A percentile compares a stretch with the other conserved stretches of the same genome.
Evolutionary conservation across 768 basidiomycete genomes (phyloP).

Genomic region (Leccinum boreale): DNA sequence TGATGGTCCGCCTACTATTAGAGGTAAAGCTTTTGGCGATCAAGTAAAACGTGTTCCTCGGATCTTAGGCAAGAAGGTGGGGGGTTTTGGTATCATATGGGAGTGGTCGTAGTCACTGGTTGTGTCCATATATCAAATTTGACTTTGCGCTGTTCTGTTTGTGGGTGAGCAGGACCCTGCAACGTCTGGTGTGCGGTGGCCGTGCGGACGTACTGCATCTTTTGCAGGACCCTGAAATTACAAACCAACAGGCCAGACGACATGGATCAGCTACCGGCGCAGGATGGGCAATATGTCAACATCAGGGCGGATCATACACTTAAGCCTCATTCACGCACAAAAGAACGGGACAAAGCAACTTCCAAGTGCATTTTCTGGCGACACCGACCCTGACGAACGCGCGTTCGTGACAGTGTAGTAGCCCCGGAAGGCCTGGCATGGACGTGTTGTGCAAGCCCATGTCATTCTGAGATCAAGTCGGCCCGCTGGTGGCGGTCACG

Average conservation of each 20-base stretch:
- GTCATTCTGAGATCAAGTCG: constrained; percentile 7
- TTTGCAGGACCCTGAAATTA: constrained; percentile 20
- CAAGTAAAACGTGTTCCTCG: constrained; percentile 43
- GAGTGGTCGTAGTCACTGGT: constrained; percentile 16
- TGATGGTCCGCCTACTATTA: constrained; percentile 28
- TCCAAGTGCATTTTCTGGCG: constrained; percentile 1
- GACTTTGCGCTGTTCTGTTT: constrained; percentile 17
- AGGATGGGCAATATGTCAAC: constrained; percentile 3
- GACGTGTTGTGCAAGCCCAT: constrained; percentile 5
- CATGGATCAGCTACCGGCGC: not conserved
- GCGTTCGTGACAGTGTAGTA: not conserved
- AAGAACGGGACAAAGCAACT: not conserved
- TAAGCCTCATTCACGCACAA: not conserved
- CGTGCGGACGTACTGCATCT: constrained; percentile 24
- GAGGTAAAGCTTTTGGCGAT: constrained; percentile 73
- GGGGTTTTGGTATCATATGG: constrained; percentile 14
- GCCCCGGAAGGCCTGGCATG: not conserved
- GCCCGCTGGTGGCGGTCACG: constrained; percentile 3
- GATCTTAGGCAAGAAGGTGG: constrained; percentile 8
- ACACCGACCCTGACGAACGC: constrained; percentile 1
- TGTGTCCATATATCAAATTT: constrained; percentile 28
- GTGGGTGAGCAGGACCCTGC: constrained; percentile 19
- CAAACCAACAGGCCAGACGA: constrained; percentile 4
- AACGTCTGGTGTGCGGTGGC: constrained; percentile 19
- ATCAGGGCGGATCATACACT: constrained; percentile 7